Evolutionary conservation across 495 filamentous ascomycete genomes (phyloP), one percentile per base, ranked within the genome.

Genomic region (Podospora sp.): DNA sequence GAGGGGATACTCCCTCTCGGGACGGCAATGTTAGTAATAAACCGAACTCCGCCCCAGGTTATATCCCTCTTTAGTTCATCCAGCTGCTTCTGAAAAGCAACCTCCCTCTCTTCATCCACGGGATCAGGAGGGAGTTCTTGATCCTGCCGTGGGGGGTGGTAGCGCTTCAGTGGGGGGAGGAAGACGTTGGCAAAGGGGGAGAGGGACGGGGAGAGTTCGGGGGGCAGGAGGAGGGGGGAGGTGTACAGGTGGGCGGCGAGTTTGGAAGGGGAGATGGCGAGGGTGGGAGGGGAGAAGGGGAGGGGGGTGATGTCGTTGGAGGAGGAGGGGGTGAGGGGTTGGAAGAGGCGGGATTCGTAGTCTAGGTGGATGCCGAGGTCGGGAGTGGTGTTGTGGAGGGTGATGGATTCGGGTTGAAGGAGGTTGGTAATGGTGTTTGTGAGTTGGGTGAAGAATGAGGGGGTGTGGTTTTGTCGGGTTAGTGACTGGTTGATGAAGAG

Each of bases 281-380:
- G 9, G 11, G 6, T 60, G 18, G 66, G 52, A 16, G 24, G 35
- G 62, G 36, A 22, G 22, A 52, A 64, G n/a, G 52, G 52, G 26
- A 68, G 56, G 16, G 64, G 40, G n/a, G 25, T 60, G 18, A 68
- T 24, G 55, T 68, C 66, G 66, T 14, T 20, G 26, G 29, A 16
- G 29, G 27, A 46, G 50, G 4, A 1, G 49, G 65, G 33, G 18
- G 51, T 25, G 20, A 65, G 14, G 61, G 63, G 33, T 36, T 68
- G 66, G 36, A 68, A 68, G 50, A 68, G 55, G 8, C 66, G 51
- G 66, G 49, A 63, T 51, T 68, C 66, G 46, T 68, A 68, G 66
- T 68, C 66, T 20, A 68, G 53, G 35, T 35, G 16, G 53, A 68
- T 61, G 24, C 66, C 56, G 18, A 60, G 58, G 52, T 68, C 66